Evolutionary conservation across 129 eudicot genomes (phyloP).

Genomic region (Flaveria robusta): DNA sequence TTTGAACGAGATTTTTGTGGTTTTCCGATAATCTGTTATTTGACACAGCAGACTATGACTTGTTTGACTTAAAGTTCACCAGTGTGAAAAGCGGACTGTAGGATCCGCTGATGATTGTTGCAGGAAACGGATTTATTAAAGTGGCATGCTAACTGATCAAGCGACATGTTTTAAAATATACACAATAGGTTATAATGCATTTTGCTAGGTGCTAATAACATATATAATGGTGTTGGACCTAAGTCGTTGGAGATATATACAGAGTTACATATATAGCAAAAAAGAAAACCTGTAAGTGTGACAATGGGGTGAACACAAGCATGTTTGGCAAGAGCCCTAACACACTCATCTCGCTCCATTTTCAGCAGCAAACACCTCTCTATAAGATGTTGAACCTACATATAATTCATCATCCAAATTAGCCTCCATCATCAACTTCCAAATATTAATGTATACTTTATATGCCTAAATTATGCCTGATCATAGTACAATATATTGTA

Average conservation of each 20-base stretch:
- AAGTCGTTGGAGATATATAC: neutral
- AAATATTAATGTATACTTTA: neutral
- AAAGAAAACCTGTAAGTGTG: constrained; percentile 60
- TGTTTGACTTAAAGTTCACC: too few species aligned
- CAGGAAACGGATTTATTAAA: too few species aligned
- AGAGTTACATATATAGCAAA: neutral
- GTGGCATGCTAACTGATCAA: too few species aligned
- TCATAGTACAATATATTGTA: neutral
- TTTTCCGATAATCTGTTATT: too few species aligned
- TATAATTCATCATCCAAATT: neutral
- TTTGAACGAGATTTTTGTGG: too few species aligned
- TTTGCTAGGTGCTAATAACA: too few species aligned
- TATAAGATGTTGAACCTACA: constrained; percentile 78
- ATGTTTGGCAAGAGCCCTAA: constrained; percentile 61
- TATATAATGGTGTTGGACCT: neutral
- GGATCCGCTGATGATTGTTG: too few species aligned
- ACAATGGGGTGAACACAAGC: constrained; percentile 58
- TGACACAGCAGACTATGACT: too few species aligned
- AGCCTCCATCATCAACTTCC: neutral
- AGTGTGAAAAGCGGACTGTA: too few species aligned
- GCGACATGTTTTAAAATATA: too few species aligned
- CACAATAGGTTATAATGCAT: too few species aligned
- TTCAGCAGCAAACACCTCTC: constrained; percentile 75
- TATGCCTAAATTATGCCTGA: neutral
- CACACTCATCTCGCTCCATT: constrained; percentile 67